phyloP scores from a whole-genome alignment of 208 protist species.

The Phytomonas serpens region DNA sequence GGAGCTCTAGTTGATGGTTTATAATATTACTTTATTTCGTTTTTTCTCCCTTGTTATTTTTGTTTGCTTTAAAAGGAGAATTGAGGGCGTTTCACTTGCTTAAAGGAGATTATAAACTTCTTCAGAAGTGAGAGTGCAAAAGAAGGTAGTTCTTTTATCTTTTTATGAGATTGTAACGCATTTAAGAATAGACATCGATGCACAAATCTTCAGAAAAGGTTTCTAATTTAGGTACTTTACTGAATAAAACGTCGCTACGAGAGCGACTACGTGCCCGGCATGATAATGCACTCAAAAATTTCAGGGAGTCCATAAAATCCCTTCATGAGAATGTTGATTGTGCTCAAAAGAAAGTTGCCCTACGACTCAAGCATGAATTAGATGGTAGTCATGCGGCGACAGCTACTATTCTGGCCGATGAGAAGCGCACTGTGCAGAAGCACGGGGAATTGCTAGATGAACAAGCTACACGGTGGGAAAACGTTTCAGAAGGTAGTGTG shows the following conservation, averaged over 20 bases:
- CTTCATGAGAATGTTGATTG: slow-evolving; percentile 46
- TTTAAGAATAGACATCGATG: not conserved
- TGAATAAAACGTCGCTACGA: slow-evolving; percentile 10
- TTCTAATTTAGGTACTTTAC: not conserved
- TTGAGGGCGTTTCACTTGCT: not conserved
- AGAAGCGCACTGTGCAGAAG: slow-evolving; percentile 25
- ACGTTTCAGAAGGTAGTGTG: slow-evolving; percentile 19
- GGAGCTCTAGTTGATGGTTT: not conserved
- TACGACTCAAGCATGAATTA: slow-evolving; percentile 32
- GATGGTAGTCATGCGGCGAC: slow-evolving; percentile 34
- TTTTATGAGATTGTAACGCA: not conserved
- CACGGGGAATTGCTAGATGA: slow-evolving; percentile 27
- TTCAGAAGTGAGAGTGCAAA: not conserved
- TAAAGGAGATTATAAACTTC: not conserved
- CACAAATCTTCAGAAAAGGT: not conserved
- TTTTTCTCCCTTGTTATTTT: not conserved
- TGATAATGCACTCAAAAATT: slow-evolving; percentile 29
- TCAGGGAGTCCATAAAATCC: slow-evolving; percentile 26
- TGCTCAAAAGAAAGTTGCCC: slow-evolving; percentile 35
- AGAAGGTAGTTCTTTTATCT: not conserved
- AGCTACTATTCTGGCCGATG: slow-evolving; percentile 22
- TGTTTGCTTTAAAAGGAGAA: not conserved
- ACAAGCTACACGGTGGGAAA: slow-evolving; percentile 15
- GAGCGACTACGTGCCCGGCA: slow-evolving; percentile 36
- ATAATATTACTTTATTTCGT: not conserved